Conservation (phyloP, 495 filamentous ascomycete genomes). For the Neurospora sp. region DNA sequence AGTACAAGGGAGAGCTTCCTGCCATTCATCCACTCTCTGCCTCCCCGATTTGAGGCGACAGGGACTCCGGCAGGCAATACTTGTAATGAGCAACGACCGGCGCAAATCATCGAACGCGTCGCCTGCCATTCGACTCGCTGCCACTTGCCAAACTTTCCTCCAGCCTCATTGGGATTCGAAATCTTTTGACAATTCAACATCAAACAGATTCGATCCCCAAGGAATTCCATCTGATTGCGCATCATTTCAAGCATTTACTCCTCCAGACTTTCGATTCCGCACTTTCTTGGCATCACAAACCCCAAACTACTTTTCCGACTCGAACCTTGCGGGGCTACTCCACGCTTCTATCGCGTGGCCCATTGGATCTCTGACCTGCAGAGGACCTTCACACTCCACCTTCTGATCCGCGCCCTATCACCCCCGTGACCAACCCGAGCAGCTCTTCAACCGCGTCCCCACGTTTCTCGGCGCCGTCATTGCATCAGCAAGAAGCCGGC, state of each 20-base stretch:
- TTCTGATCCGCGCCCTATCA: neutral
- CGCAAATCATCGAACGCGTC: neutral
- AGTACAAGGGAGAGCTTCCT: neutral
- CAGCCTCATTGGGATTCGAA: neutral
- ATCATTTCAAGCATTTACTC: neutral
- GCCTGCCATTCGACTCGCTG: neutral
- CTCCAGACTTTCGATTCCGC: neutral
- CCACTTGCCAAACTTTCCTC: neutral
- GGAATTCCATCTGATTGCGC: neutral
- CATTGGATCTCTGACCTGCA: conserved; percentile 10
- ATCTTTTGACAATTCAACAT: neutral
- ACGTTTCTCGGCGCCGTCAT: conserved; percentile 8
- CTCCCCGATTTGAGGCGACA: neutral
- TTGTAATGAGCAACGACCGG: neutral
- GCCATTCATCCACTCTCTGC: neutral
- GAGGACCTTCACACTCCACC: conserved; percentile 10
- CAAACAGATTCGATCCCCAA: neutral
- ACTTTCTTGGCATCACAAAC: conserved; percentile 1
- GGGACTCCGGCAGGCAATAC: neutral
- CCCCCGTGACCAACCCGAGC: conserved; percentile 10
- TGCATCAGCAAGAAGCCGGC: neutral
- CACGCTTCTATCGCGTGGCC: neutral
- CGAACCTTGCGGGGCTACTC: neutral
- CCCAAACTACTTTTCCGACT: neutral
- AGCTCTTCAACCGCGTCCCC: conserved; percentile 10